These are phyloP conservation scores for Calonectria naviculata DNA, from an alignment of 2,329 filamentous ascomycete species.

Conservation along the genomic window DNA sequence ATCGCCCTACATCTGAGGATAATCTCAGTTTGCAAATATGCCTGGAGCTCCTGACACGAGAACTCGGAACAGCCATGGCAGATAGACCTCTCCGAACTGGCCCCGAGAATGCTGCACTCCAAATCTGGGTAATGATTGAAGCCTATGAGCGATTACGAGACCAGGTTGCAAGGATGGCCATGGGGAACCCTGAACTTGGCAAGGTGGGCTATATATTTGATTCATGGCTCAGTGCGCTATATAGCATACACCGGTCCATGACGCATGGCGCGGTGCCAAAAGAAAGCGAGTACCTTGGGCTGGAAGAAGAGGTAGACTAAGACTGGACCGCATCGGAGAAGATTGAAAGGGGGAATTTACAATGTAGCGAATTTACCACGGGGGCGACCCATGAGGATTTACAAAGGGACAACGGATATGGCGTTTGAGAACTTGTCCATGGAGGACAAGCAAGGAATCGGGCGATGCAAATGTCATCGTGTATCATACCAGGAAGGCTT, in stretches of 20 bases:
- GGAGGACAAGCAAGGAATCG: neutral
- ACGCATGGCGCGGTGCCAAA: conserved; percentile 34
- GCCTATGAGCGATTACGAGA: conserved; percentile 66
- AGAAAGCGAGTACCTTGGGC: conserved; percentile 44
- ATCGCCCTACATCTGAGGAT: conserved; percentile 37
- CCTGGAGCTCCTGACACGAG: conserved; percentile 60
- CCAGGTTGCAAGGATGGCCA: conserved; percentile 51
- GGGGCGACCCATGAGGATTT: conserved; percentile 11
- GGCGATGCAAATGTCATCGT: conserved; percentile 3
- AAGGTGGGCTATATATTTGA: conserved; percentile 55
- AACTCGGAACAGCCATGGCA: conserved; percentile 57
- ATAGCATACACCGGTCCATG: conserved; percentile 55
- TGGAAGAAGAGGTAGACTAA: conserved; percentile 40
- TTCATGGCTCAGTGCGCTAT: conserved; percentile 62
- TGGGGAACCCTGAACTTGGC: conserved; percentile 44
- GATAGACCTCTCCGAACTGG: conserved; percentile 36
- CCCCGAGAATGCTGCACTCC: conserved; percentile 56
- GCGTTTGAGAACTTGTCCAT: conserved; percentile 4
- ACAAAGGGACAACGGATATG: conserved; percentile 4
- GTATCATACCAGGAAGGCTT: neutral
- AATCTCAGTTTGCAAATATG: conserved; percentile 62
- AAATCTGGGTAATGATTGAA: conserved; percentile 69
- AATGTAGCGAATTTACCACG: conserved; percentile 6
- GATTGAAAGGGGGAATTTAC: neutral
- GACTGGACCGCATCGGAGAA: neutral